Evolutionary conservation across 2,329 filamentous ascomycete species (phyloP).

Genomic region (Xylaria sp.): DNA sequence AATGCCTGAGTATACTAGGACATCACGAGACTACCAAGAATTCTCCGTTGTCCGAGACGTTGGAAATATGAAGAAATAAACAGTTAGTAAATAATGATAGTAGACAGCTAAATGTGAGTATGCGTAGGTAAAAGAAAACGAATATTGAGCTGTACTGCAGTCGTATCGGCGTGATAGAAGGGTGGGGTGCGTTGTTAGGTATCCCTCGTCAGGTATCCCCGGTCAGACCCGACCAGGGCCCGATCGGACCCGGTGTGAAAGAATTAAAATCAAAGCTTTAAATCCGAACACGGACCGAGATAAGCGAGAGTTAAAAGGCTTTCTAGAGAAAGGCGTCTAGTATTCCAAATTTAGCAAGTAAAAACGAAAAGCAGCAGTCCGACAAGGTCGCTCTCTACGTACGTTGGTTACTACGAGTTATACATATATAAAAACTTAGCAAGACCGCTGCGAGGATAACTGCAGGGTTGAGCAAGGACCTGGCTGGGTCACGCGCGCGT

Average conservation of each 20-base stretch:
- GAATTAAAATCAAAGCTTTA: conserved; percentile 7
- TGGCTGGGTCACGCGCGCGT: background rate
- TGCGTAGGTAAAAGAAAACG: too few relatives aligned
- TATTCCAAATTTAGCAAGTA: background rate
- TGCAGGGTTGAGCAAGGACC: background rate
- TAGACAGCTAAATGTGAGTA: background rate
- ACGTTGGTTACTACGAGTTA: too few relatives aligned
- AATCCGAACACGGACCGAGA: background rate
- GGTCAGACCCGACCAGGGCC: background rate
- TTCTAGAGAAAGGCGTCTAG: too few relatives aligned
- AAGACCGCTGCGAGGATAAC: background rate
- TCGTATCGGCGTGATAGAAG: too few relatives aligned
- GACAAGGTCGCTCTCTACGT: background rate
- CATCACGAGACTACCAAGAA: too few relatives aligned
- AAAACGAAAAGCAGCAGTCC: background rate
- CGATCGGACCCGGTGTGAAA: background rate
- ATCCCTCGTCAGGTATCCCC: background rate
- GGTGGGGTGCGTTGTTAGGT: background rate
- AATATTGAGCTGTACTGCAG: too few relatives aligned
- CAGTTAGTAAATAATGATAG: background rate
- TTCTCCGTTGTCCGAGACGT: too few relatives aligned
- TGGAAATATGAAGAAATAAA: too few relatives aligned
- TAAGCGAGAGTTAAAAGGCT: background rate
- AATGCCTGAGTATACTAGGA: background rate
- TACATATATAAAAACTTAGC: background rate